Conservation (phyloP, 2,329 filamentous ascomycete genomes). For the Phaeoacremonium minimum region DNA sequence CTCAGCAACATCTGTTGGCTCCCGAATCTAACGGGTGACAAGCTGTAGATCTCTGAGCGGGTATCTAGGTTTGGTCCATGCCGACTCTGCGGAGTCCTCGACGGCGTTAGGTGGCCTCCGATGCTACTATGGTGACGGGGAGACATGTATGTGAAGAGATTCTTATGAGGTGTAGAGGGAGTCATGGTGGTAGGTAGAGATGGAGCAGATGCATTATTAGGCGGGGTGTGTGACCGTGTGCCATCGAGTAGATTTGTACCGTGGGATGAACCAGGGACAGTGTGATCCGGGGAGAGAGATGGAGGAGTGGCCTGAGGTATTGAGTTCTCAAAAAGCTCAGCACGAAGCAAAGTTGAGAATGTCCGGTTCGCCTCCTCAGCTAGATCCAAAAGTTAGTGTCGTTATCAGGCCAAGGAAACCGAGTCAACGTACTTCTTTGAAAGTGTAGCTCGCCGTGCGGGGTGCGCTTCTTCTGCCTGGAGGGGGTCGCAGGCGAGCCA, state of each 20-base stretch:
- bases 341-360: conserved; percentile 81
- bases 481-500: conserved; percentile 86
- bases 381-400: conserved; percentile 25
- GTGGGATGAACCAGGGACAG: conserved; percentile 42
- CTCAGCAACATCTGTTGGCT: conserved; percentile 93
- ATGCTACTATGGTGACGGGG: conserved; percentile 65
- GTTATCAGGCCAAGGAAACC: conserved; percentile 15
- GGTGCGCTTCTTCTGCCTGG: conserved; percentile 76
- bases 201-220: conserved; percentile 56
- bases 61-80: conserved; percentile 87
- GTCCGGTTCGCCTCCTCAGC: conserved; percentile 94
- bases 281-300: conserved; percentile 55
- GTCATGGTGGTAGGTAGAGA: conserved; percentile 72
- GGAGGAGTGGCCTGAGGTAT: conserved; percentile 76
- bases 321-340: conserved; percentile 87
- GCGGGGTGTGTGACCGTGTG: conserved; percentile 76
- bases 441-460: conserved; percentile 91
- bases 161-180: conserved; percentile 94
- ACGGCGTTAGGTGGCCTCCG: conserved; percentile 81
- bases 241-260: conserved; percentile 57
- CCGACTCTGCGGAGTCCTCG: conserved; percentile 82
- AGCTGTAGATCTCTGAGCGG: conserved; percentile 87
- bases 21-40: conserved; percentile 88
- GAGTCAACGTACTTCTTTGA: conserved; percentile 68
- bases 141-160: conserved; percentile 89